Conservation (phyloP, 108 stramenopile species). For the Cyclotella cryptica region DNA sequence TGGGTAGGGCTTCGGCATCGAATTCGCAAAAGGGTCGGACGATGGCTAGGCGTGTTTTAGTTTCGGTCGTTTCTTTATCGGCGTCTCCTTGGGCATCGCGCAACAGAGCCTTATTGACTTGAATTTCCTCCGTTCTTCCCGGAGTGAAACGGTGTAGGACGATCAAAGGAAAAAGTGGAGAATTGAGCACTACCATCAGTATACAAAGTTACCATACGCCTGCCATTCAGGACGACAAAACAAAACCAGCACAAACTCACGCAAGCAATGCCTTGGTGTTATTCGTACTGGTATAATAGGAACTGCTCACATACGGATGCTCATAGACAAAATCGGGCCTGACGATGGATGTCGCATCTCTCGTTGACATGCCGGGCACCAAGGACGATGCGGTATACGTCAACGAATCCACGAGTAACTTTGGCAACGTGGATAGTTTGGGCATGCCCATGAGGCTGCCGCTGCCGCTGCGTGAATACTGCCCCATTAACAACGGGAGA, state of each 20-base stretch:
- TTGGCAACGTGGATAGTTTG: slow-evolving; percentile 8
- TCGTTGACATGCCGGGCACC: not conserved
- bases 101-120: slow-evolving; percentile 40
- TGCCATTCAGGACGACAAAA: not conserved
- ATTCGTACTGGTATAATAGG: slow-evolving; percentile 61
- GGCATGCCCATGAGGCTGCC: not conserved
- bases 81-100: slow-evolving; percentile 19
- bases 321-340: slow-evolving; percentile 65
- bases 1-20: slow-evolving; percentile 68
- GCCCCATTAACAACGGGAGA: not conserved
- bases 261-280: slow-evolving; percentile 46
- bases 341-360: not conserved
- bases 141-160: not conserved
- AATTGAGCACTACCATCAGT: slow-evolving; percentile 6
- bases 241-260: not conserved
- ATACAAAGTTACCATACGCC: no score
- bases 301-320: slow-evolving; percentile 64
- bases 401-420: slow-evolving; percentile 7
- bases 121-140: slow-evolving; percentile 33
- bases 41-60: slow-evolving; percentile 59
- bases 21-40: slow-evolving; percentile 71
- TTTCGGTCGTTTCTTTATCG: slow-evolving; percentile 16
- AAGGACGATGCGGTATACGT: not conserved
- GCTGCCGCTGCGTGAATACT: not conserved
- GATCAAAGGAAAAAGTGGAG: not conserved